Percentiles rank a stretch among this genome's conserved stretches.
Conservation (phyloP, 805 yeast species). For the Wickerhamomyces xylosicus region DNA sequence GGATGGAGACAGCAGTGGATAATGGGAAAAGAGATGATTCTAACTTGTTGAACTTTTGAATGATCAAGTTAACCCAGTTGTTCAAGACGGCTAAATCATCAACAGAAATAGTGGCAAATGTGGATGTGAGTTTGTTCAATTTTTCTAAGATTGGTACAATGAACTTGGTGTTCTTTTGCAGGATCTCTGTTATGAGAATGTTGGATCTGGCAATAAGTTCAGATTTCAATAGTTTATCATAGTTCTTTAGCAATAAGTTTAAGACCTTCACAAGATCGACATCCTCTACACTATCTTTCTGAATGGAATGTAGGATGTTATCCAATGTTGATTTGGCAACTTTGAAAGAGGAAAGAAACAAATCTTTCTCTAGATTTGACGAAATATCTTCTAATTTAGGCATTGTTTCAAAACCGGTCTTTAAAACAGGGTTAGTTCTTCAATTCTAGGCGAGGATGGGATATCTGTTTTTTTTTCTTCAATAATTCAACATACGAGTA, state of each 20-base stretch:
- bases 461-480: too few species aligned
- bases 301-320: not conserved
- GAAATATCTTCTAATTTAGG: slow-evolving; percentile 14
- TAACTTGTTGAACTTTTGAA: slow-evolving; percentile 19
- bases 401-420: not conserved
- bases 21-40: not conserved
- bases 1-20: slow-evolving; percentile 22
- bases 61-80: slow-evolving; percentile 38
- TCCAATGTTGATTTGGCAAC: not conserved
- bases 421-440: not conserved
- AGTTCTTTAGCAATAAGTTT: slow-evolving; percentile 10
- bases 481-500: not conserved
- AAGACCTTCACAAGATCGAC: slow-evolving; percentile 7
- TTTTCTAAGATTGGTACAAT: slow-evolving; percentile 8
- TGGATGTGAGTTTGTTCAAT: slow-evolving; percentile 22
- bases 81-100: slow-evolving; percentile 48
- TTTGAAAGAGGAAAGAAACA: slow-evolving; percentile 8
- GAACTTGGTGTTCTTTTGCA: slow-evolving; percentile 6
- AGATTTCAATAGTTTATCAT: slow-evolving; percentile 7
- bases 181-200: slow-evolving; percentile 5
- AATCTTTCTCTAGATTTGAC: slow-evolving; percentile 12
- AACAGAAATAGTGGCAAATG: slow-evolving; percentile 33
- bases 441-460: too few species aligned
- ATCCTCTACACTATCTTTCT: slow-evolving; percentile 4
- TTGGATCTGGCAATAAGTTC: slow-evolving; percentile 5